These are phyloP conservation scores for Parascedosporium putredinis DNA, from an alignment of 2,329 filamentous ascomycete genomes.

Conservation along the genomic window DNA sequence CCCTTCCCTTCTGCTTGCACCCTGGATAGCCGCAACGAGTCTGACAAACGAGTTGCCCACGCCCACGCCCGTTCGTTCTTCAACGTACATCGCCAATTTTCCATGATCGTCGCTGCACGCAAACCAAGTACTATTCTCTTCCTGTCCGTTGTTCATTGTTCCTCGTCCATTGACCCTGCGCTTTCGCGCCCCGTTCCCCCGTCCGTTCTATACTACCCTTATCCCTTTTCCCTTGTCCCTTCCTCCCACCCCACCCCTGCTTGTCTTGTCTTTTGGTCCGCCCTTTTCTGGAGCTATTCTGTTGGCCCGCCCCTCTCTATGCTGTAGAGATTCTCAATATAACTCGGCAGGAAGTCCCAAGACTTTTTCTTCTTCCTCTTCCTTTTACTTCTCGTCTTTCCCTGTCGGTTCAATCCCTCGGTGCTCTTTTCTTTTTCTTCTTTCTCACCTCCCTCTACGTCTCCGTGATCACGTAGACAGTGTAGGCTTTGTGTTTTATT, in stretches of 20 bases:
- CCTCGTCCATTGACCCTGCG: background rate
- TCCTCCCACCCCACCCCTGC: background rate
- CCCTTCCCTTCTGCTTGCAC: background rate
- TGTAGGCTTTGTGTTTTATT: too few relatives aligned
- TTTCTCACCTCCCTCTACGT: background rate
- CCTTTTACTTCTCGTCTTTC: background rate
- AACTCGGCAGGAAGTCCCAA: background rate
- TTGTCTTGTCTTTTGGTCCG: background rate
- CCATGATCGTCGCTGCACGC: background rate
- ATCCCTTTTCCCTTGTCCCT: background rate
- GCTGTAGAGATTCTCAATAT: too few relatives aligned
- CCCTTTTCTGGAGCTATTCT: background rate
- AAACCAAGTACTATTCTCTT: background rate
- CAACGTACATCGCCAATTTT: background rate
- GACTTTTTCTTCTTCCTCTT: background rate
- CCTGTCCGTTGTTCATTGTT: background rate
- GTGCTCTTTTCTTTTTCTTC: too few relatives aligned
- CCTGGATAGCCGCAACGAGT: conserved; percentile 1
- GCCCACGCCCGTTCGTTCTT: background rate
- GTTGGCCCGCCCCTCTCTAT: too few relatives aligned
- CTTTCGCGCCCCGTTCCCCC: background rate
- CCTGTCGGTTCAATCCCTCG: too few relatives aligned
- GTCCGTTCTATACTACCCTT: background rate
- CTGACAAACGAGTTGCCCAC: too few relatives aligned
- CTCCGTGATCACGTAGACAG: too few relatives aligned